A percentile compares a stretch with the other conserved stretches of the same genome.
Evolutionary conservation across 176 grass and related monocot species (phyloP).

Genomic region (Rhipidocladum racemiflorum): DNA sequence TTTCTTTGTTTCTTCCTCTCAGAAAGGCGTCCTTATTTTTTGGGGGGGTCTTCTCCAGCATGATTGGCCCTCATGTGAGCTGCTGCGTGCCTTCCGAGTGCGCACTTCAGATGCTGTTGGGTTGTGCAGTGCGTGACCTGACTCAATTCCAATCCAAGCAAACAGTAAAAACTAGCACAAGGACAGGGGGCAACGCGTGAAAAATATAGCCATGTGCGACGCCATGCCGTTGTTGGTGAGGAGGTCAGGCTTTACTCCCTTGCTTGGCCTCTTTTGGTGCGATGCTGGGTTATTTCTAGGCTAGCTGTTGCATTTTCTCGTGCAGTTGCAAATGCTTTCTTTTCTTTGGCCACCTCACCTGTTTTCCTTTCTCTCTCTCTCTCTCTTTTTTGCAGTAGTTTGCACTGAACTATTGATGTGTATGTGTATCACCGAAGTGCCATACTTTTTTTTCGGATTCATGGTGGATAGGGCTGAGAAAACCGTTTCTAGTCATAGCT

Average conservation of each 20-base stretch:
- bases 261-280: slow-evolving; percentile 9
- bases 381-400: neutral
- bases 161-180: neutral
- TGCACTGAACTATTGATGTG: too few species aligned
- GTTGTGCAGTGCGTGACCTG: neutral
- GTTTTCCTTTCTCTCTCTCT: too few species aligned
- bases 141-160: neutral
- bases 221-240: neutral
- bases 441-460: neutral
- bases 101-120: neutral
- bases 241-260: neutral
- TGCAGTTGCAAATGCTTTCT: neutral
- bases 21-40: neutral
- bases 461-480: neutral
- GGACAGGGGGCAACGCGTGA: neutral
- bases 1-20: neutral
- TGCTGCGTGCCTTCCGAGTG: neutral
- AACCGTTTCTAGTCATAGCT: too few species aligned
- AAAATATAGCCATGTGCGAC: neutral
- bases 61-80: neutral
- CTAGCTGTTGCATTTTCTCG: neutral
- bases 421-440: neutral
- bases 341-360: too few species aligned
- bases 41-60: slow-evolving; percentile 1
- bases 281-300: neutral